Base-by-base conservation (phyloP, 192 early-diverging fungal genomes). In the Paraglomus brasilianum region DNA sequence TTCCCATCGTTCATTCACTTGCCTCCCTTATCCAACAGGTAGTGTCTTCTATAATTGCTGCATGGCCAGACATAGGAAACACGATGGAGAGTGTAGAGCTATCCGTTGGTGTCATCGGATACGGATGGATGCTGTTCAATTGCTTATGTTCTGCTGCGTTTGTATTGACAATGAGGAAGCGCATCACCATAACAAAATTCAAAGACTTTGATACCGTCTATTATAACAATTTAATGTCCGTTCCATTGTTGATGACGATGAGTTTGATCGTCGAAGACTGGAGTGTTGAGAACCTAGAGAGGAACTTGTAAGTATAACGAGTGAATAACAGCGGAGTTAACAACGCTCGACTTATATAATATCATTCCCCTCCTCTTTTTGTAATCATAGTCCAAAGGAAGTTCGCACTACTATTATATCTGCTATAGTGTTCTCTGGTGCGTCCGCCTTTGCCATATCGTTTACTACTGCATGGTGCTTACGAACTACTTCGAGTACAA, bases 181-280 rank as follows among this genome's bases (percentile, higher is more conserved):
- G 88, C 64, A 94, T 95, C 75, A 92, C 89, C 81, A 77, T 89
- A 69, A 89, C 93, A 67, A 86, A 87, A 67, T 99, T 99, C 71
- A 94, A 94, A 78, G 97, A 99, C 73, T 96, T 95, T 79, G 97
- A 99, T 77, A 98, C 95, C 5, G 94, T 99, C 13, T 98, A 90
- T 74, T 98, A 95, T 79, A 99, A 99, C 87, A 98, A 96, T 71
- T 71, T 95, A 41, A 80, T 98, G 24, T 91, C 92, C 0, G 79
- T 93, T 59, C 97, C 97, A 11, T 80, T 93, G 14, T 86, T 88
- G 76, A 56, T 90, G 5, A 71, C 87, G 11, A 81, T 89, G 62
- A 92, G 89, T 64, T 66, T 88, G 1, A 50, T 85, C 5, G 82
- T 89, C 67, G 91, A 91, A 55, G 83, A 91, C 71, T 91, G 89